These are phyloP conservation scores for Platanthera zijinensis DNA, from an alignment of 106 monocot species.

Conservation along the genomic window DNA sequence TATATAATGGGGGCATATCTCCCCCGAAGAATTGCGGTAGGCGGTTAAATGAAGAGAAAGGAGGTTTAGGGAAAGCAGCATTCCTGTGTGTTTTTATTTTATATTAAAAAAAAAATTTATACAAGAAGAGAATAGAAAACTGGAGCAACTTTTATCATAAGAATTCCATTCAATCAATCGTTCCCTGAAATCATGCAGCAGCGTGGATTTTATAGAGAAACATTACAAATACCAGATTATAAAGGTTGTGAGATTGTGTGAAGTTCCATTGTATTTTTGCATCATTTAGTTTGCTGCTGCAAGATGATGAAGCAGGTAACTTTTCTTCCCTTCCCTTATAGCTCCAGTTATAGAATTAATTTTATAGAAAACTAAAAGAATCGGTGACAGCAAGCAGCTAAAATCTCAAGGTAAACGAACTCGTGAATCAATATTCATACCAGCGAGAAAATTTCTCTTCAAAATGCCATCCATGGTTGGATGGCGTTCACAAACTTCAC, in stretches of 20 bases:
- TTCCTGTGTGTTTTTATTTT: too few species aligned
- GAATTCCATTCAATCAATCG: background rate
- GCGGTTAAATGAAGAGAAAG: too few species aligned
- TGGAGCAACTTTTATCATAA: background rate
- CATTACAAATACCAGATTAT: background rate
- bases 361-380: constrained; percentile 4
- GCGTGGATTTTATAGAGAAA: background rate
- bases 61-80: too few species aligned
- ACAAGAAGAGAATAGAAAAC: background rate
- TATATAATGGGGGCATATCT: too few species aligned
- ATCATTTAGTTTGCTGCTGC: background rate
- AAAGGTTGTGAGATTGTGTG: background rate
- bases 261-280: background rate
- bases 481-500: background rate
- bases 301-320: background rate
- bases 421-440: background rate
- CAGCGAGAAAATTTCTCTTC: background rate
- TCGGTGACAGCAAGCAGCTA: background rate
- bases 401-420: background rate
- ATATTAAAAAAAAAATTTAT: too few species aligned
- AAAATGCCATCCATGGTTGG: background rate
- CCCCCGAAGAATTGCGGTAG: too few species aligned
- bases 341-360: background rate
- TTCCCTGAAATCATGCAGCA: background rate
- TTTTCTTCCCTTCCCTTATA: background rate